Evolutionary conservation across 2,329 filamentous ascomycete genomes (phyloP).

Genomic region (Tolypocladium endophyticum): DNA sequence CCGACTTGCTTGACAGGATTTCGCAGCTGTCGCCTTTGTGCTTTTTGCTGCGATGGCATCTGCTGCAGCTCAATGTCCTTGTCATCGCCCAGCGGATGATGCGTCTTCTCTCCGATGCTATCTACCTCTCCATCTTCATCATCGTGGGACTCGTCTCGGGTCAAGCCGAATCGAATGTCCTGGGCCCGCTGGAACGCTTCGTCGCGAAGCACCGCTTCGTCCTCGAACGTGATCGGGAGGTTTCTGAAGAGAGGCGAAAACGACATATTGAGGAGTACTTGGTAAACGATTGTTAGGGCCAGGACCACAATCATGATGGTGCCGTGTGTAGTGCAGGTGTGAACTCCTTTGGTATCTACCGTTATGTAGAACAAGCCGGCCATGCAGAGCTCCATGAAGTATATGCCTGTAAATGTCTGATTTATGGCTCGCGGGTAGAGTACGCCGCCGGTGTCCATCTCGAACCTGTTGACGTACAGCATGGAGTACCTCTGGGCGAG

Average conservation of each 20-base stretch:
- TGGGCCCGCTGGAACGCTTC: conserved; percentile 78
- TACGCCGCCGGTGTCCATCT: conserved; percentile 82
- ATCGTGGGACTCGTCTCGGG: conserved; percentile 41
- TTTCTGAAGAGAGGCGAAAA: conserved; percentile 83
- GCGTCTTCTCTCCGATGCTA: conserved; percentile 25
- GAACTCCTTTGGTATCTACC: conserved; percentile 38
- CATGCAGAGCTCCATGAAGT: conserved; percentile 86
- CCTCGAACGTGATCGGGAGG: conserved; percentile 88
- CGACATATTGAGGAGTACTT: conserved; percentile 68
- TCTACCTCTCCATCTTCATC: conserved; percentile 30
- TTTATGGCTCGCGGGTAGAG: conserved; percentile 90
- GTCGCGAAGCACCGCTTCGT: conserved; percentile 86
- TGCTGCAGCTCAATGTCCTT: conserved; percentile 28
- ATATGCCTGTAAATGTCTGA: conserved; percentile 88
- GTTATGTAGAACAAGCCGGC: conserved; percentile 84
- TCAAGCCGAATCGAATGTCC: conserved; percentile 54
- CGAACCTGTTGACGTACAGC: conserved; percentile 85
- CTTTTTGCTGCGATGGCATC: conserved; percentile 11
- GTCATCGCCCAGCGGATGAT: conserved; percentile 22
- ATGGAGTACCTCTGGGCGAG: conserved; percentile 94
- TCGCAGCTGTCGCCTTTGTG: conserved; percentile 18
- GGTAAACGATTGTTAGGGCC: conserved; percentile 64
- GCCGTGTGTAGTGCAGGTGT: conserved; percentile 63
- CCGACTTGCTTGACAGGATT: conserved; percentile 37
- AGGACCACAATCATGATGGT: conserved; percentile 73